Evolutionary conservation across 352 stramenopile species (phyloP), one percentile per base, ranked within the genome.

Genomic region (Globisporangium cystogenes): DNA sequence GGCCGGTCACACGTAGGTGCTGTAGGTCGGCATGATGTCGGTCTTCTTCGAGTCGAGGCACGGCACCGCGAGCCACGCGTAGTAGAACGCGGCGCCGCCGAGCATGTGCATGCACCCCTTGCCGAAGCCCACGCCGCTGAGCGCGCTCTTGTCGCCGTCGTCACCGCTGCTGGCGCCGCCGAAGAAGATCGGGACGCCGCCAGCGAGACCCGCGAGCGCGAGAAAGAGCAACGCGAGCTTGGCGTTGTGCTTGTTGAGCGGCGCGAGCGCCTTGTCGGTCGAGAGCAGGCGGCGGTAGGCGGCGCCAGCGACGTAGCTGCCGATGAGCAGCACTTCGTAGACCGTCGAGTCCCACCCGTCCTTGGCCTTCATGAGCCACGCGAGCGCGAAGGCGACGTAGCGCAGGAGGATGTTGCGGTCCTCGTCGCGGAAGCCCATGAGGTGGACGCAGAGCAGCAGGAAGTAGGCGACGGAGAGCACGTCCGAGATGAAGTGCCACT

Each of bases 401-500:
- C 86, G 83, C 62, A 95, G 55, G 21, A 93, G 35, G 41, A 95
- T 94, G 64, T 93, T 93, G 65, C 64, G 69, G 55, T 90, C 82
- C 49, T 96, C 82, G 56, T 91, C 68, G 53, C 73, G 71, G 59
- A 82, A 90, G 39, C 80, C 82, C 78, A 93, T 90, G 49, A 90
- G 67, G 59, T 95, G 86, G 26, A 93, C 82, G 55, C 82, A 90
- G 12, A 95, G 66, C 60, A 92, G 61, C 64, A 92, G 66, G 55
- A 93, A 89, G 61, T 93, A 95, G 14, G 86, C 66, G 48, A 94
- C 57, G n/a, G 73, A 91, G 24, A 95, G 64, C 59, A 95, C 80
- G 55, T 95, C 86, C 61, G 78, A 87, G 64, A 95, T 91, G 51
- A 87, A 90, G 48, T 93, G 84, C 86, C 83, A 95, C 57, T 95